Conservation (phyloP, 176 grass and related monocot genomes). For the Ensete ventricosum region DNA sequence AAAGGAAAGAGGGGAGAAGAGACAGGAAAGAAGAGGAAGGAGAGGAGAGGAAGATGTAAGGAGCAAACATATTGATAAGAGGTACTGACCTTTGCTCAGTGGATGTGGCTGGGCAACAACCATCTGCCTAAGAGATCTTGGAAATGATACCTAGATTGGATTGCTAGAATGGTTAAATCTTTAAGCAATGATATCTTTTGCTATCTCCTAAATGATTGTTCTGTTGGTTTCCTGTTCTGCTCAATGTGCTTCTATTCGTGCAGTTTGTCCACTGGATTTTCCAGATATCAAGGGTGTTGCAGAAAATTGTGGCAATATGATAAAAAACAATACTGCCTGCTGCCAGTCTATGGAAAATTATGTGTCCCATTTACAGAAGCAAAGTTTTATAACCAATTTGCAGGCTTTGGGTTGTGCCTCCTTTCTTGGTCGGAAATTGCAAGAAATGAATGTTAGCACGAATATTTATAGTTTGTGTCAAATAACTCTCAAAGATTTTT, state of each 20-base stretch:
- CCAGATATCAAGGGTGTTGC: slow-evolving; percentile 75
- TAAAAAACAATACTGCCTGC: slow-evolving; percentile 55
- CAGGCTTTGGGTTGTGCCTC: slow-evolving; percentile 90
- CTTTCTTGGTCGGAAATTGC: slow-evolving; percentile 67
- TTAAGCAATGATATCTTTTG: background rate
- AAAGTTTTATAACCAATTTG: slow-evolving; percentile 98
- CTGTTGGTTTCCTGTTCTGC: slow-evolving; percentile 6
- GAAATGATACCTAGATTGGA: background rate
- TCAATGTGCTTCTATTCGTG: slow-evolving; percentile 20
- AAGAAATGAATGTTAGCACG: slow-evolving; percentile 73
- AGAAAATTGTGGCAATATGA: slow-evolving; percentile 45
- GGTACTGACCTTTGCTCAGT: no score
- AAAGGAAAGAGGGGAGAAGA: no score
- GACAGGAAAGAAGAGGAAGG: no score
- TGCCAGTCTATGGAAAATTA: slow-evolving; percentile 70
- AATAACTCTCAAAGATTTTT: slow-evolving; percentile 95
- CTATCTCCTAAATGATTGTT: background rate
- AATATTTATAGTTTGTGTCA: slow-evolving; percentile 79
- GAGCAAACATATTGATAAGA: no score
- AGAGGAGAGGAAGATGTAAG: no score
- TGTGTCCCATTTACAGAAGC: slow-evolving; percentile 89
- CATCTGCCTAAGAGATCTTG: background rate
- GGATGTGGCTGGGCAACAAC: no score
- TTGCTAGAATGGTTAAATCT: no score
- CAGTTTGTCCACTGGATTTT: slow-evolving; percentile 86